A percentile compares a stretch with the other conserved stretches of the same genome.
phyloP scores from a whole-genome alignment of 768 basidiomycete species.

The Cystofilobasidium capitatum region DNA sequence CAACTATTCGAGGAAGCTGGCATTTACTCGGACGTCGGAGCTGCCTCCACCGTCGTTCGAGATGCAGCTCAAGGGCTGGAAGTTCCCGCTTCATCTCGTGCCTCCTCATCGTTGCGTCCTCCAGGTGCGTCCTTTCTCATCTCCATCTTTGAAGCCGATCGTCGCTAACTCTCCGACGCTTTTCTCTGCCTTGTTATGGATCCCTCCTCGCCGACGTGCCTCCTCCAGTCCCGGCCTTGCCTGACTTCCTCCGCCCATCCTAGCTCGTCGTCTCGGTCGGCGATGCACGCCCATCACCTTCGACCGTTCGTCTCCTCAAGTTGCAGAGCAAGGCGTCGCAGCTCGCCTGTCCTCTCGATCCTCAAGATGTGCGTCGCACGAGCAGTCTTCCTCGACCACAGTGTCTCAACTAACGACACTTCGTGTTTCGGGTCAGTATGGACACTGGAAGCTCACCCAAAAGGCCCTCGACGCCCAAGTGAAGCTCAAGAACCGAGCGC shows the following conservation, averaged over 20 bases:
- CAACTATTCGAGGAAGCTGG: no score
- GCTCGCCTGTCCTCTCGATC: neutral
- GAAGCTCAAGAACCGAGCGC: neutral
- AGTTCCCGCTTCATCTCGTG: no score
- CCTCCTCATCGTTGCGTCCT: no score
- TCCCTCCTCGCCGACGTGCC: no score
- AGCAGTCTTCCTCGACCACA: neutral
- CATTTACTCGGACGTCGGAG: no score
- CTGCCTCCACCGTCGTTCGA: no score
- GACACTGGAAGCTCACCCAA: neutral
- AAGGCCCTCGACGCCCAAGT: neutral
- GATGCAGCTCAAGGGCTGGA: no score
- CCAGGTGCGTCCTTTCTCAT: no score
- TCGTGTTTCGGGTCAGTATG: neutral
- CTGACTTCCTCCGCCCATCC: neutral
- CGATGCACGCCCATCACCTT: neutral
- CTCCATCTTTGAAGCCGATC: no score
- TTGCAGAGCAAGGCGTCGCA: neutral
- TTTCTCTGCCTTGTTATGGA: no score
- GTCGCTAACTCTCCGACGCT: no score
- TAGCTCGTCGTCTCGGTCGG: neutral
- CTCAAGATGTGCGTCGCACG: neutral
- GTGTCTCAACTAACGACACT: no score
- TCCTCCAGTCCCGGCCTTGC: neutral
- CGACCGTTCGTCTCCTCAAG: neutral